Evolutionary conservation across 148 eudicot genomes (phyloP), one percentile per base, ranked within the genome.

Genomic region (Nyssa sinensis): DNA sequence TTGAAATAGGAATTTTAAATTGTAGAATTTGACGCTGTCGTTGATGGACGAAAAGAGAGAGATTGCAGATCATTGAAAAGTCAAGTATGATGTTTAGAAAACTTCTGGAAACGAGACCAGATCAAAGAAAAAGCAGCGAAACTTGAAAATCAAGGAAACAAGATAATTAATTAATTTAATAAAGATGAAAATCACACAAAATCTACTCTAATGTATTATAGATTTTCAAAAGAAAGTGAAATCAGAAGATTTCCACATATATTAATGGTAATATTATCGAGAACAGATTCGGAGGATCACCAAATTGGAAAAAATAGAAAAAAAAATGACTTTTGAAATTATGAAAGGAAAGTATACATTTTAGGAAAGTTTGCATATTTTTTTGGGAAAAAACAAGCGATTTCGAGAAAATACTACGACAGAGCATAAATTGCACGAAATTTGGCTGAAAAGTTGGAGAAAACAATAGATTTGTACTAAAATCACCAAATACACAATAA

Each of bases 1-100:
- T 51, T 63, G 25, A 61, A 41, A 59, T 74, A 67, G 63, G 25
- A 79, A 81, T 23, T 68, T 73, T 66, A 70, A 79, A 67, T 65
- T 24, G n/a, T 12, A 37, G 41, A 29, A 58, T 35, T 69, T 49
- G 34, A 53, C 12, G 59, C 32, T 57, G 63, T 55, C 73, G 37
- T 51, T 53, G 71, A 79, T n/a, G 53, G 59, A 29, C 70, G 29
- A 34, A 12, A 60, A 75, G 69, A 68, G 62, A 73, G 74, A 75
- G 64, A 62, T 14, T 16, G 35, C 14, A 30, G 59, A 63, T n/a
- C 44, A 28, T 69, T 61, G 67, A 67, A 80, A 76, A 77, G 70
- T 73, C 61, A 13, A 55, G 24, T 47, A 19, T 10, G 3, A 55
- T 14, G 58, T 24, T n/a, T 21, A 73, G 33, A 29, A 67, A 69